Evolutionary conservation across 2,329 filamentous ascomycete genomes (phyloP).

Genomic region (Pyrenophora seminiperda): DNA sequence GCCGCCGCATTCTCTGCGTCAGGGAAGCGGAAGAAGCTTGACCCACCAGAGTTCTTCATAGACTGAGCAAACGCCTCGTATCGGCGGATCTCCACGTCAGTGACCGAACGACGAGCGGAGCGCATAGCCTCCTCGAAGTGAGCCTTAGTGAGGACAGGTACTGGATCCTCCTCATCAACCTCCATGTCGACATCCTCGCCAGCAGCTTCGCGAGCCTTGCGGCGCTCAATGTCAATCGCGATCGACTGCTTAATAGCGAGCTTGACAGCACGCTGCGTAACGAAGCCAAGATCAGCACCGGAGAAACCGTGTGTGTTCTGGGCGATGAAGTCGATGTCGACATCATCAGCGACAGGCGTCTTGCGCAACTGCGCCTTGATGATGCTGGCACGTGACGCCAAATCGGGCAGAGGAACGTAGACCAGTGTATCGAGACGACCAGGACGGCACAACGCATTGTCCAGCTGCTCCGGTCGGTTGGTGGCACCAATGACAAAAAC

Average conservation of each 20-base stretch:
- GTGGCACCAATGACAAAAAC: conserved; percentile 99
- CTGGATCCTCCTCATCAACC: conserved; percentile 82
- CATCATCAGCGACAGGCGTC: conserved; percentile 86
- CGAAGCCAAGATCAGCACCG: conserved; percentile 98
- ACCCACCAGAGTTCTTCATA: conserved; percentile 97
- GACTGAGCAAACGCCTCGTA: conserved; percentile 99
- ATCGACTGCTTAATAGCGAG: conserved; percentile 99
- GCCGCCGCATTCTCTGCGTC: conserved; percentile 57
- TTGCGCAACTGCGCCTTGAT: conserved; percentile 97
- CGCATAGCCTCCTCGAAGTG: conserved; percentile 99
- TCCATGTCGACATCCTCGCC: conserved; percentile 72
- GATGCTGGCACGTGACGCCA: conserved; percentile 85
- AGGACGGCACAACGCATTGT: conserved; percentile 96
- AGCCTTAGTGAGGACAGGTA: conserved; percentile 91
- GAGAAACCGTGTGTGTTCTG: conserved; percentile 98
- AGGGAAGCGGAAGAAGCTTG: conserved; percentile 97
- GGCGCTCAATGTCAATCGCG: conserved; percentile 81
- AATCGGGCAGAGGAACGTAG: conserved; percentile 95
- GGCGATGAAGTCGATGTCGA: conserved; percentile 90
- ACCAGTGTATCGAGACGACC: conserved; percentile 98
- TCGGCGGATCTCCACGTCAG: conserved; percentile 93
- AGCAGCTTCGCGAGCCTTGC: conserved; percentile 84
- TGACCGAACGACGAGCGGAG: conserved; percentile 89
- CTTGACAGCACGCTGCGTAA: conserved; percentile 98
- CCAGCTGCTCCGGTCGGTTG: conserved; percentile 97